Base-by-base conservation (phyloP, 805 yeast species). In the Ogataea pignaliae region DNA sequence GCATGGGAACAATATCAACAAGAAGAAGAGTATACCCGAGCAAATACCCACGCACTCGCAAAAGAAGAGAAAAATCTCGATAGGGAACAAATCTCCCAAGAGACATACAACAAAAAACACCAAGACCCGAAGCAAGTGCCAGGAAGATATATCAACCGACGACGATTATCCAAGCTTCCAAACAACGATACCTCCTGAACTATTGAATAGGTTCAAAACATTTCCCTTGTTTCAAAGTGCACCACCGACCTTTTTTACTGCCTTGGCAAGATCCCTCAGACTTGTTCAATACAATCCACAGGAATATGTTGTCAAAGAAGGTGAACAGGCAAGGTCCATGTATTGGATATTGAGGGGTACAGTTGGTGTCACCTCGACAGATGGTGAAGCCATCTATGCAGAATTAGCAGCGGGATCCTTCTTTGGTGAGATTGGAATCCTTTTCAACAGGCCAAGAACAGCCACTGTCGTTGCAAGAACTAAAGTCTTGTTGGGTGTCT, bases 351-450 rank as follows among this genome's bases (percentile, higher is more conserved):
- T 85, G 13, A 76, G 84, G 54, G 93, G 93, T 3, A 73, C 81
- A 0, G 91, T 85, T 2, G 78, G 80, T n/a, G 88, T 85, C 11
- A 78, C 88, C 0, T 79, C 87, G 12, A 75, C 85, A 1, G 93
- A 85, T 57, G 90, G 88, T 28, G 91, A 85, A 62, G 75, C 85
- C 3, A 71, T 79, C 3, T 82, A 81, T 54, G 89, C 90, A 1
- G 88, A 82, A 56, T 64, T 85, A 9, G 72, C 75, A 3, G 73
- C 82, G 3, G 91, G 91, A 2, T 72, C 82, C 16, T 83, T 81
- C 50, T 85, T 85, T 58, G 93, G 93, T 12, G 91, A 85, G 56
- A 84, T 85, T 43, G 91, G 91, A 9, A 83, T 85, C 36, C 63
- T 85, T 29, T 84, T 81, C 64, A 81, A 82, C 58, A 67, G 90